Base-by-base conservation (phyloP, 768 basidiomycete genomes). In the Kwoniella bestiolae region DNA sequence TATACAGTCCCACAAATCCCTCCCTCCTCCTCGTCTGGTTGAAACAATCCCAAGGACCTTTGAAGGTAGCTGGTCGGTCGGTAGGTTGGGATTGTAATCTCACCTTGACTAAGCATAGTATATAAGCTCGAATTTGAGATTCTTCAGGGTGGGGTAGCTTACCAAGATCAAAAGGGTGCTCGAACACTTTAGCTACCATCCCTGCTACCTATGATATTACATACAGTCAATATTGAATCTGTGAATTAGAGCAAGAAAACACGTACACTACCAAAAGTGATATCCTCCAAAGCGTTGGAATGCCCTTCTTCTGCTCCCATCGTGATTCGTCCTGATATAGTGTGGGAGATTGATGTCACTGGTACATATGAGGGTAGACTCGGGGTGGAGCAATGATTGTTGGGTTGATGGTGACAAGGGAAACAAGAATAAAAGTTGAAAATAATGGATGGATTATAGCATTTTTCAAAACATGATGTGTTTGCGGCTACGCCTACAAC, bases 11-110 rank as follows among this genome's bases (percentile, higher is more conserved):
- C 59, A 87, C 83, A 28, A 93, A 65, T 1, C 94, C 94, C 78
- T 97, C 94, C 57, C 87, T 85, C 69, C 81, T 82, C 84, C 87
- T 92, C 0, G 94, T 97, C 79, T 90, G 86, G 51, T 83, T 82
- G 63, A 97, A 85, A 80, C 94, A 95, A 81, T 98, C 91, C 65
- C 92, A 72, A 0, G 94, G 94, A 0, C 94, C 94, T 14, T 83
- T 87, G 82, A 93, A 98, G 18, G 88, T 86, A 23, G 85, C 83
- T 14, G 86, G 83, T 9, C 86, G 82, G 66, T 90, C 87, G 59
- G 94, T 84, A 12, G 94, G 88, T 75, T 97, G 95, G 1, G 91
- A 87, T 80, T 98, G 95, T 46, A 98, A 85, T 53, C 94, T 87
- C 64, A 96, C 94, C 83, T 96, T 97, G 61, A 92, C 81, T 81